These are phyloP conservation scores for Zoysia pacifica DNA, from an alignment of 176 grass and related monocot genomes.

Conservation along the genomic window DNA sequence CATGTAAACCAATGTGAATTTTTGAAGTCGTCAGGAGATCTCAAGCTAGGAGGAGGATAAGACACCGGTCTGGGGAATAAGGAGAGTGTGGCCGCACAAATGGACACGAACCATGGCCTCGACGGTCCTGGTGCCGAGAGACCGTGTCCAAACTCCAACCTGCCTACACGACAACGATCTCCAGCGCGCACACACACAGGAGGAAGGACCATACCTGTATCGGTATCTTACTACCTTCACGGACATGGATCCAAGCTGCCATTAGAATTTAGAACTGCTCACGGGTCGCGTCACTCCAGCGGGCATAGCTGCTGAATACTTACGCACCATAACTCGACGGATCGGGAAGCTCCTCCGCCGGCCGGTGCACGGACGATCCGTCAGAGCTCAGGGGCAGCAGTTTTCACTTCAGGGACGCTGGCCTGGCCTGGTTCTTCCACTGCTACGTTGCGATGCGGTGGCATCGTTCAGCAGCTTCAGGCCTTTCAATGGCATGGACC, in stretches of 20 bases:
- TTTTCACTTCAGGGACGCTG: not conserved
- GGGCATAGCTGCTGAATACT: not conserved
- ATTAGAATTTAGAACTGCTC: constrained; percentile 31
- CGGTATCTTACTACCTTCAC: not conserved
- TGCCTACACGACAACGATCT: constrained; percentile 7
- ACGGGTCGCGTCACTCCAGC: constrained; percentile 22
- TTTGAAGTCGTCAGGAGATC: too few relatives aligned
- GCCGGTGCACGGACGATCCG: constrained; percentile 23
- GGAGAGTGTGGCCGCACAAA: not conserved
- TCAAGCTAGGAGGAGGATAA: not conserved
- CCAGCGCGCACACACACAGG: not conserved
- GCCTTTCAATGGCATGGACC: too few relatives aligned
- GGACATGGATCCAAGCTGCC: constrained; percentile 28
- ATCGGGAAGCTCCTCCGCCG: not conserved
- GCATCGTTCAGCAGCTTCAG: too few relatives aligned
- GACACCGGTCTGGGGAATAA: not conserved
- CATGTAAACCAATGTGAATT: too few relatives aligned
- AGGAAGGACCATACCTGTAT: not conserved
- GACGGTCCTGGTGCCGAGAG: not conserved
- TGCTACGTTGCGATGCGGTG: not conserved
- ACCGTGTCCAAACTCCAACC: not conserved
- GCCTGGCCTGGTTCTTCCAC: not conserved
- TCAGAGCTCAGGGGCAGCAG: not conserved
- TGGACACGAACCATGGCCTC: not conserved
- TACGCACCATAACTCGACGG: constrained; percentile 4